These are phyloP conservation scores for Dysphania ambrosioides DNA, from an alignment of 148 eudicot species.

Conservation along the genomic window DNA sequence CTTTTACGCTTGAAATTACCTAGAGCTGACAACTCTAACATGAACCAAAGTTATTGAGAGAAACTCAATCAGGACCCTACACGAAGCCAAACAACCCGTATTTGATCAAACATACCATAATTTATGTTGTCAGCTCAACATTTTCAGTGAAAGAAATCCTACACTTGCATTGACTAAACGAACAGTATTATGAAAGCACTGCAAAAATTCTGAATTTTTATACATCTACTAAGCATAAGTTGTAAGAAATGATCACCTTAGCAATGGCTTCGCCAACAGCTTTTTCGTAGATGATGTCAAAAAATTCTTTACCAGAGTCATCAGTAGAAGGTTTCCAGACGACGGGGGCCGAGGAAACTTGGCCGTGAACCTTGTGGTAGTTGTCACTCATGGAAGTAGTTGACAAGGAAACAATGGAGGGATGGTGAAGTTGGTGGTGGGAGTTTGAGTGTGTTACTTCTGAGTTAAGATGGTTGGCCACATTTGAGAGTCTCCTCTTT, in stretches of 20 bases:
- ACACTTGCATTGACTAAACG: too few species aligned
- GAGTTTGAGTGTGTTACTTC: not conserved
- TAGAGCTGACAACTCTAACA: not conserved
- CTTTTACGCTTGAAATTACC: too few species aligned
- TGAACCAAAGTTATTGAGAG: not conserved
- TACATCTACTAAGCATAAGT: too few species aligned
- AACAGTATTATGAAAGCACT: too few species aligned
- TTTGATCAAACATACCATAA: too few species aligned
- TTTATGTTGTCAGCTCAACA: not conserved
- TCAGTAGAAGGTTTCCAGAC: constrained; percentile 51
- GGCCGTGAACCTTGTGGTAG: constrained; percentile 69
- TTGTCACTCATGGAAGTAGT: constrained; percentile 40
- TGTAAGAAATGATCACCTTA: constrained; percentile 46
- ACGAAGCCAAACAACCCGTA: too few species aligned
- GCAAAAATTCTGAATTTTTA: too few species aligned
- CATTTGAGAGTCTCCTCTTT: constrained; percentile 45
- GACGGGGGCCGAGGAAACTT: constrained; percentile 51
- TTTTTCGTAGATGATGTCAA: constrained; percentile 82
- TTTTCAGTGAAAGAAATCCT: not conserved
- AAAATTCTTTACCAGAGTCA: constrained; percentile 52
- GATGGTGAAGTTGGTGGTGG: not conserved
- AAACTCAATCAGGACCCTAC: too few species aligned
- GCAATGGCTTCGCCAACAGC: constrained; percentile 88
- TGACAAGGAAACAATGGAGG: constrained; percentile 20
- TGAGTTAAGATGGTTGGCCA: constrained; percentile 52